Conservation (phyloP, 1,139 yeast species). For the Kurtzmaniella quercitrusa region DNA sequence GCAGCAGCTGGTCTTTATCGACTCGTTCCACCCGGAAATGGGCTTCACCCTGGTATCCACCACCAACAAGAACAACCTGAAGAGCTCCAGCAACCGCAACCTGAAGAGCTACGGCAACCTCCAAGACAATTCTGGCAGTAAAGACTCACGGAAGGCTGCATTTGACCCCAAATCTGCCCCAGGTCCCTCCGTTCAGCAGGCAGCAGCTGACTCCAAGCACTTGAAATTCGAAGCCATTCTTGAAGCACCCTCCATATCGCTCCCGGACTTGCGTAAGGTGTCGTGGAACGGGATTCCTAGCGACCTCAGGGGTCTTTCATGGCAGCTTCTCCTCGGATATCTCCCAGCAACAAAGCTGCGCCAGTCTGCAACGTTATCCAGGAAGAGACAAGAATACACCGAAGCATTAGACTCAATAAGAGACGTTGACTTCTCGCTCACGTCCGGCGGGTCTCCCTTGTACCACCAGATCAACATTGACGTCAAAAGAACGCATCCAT, state of each 20-base stretch:
- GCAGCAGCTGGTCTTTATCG: slow-evolving; percentile 15
- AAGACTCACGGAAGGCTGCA: background rate
- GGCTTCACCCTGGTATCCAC: slow-evolving; percentile 12
- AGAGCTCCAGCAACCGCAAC: background rate
- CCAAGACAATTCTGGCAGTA: background rate
- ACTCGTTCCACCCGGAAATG: slow-evolving; percentile 37
- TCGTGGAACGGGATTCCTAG: slow-evolving; percentile 95
- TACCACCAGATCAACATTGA: slow-evolving; percentile 97
- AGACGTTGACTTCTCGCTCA: slow-evolving; percentile 36
- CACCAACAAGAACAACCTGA: background rate
- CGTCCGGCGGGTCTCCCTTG: slow-evolving; percentile 36
- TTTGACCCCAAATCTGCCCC: slow-evolving; percentile 19
- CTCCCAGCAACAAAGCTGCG: slow-evolving; percentile 81
- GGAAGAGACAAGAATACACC: slow-evolving; percentile 82
- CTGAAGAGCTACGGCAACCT: background rate
- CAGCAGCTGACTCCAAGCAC: slow-evolving; percentile 3
- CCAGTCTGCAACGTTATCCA: slow-evolving; percentile 60
- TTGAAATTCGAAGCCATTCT: slow-evolving; percentile 2
- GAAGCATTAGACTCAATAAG: slow-evolving; percentile 52
- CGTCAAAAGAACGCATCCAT: slow-evolving; percentile 92
- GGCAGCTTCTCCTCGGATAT: slow-evolving; percentile 90
- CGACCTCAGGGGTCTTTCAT: slow-evolving; percentile 73
- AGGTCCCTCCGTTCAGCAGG: slow-evolving; percentile 30
- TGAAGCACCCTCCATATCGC: slow-evolving; percentile 1
- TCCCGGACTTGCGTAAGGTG: slow-evolving; percentile 63